Base-by-base conservation (phyloP, 208 protist genomes). In the Leishmania amazonensis region DNA sequence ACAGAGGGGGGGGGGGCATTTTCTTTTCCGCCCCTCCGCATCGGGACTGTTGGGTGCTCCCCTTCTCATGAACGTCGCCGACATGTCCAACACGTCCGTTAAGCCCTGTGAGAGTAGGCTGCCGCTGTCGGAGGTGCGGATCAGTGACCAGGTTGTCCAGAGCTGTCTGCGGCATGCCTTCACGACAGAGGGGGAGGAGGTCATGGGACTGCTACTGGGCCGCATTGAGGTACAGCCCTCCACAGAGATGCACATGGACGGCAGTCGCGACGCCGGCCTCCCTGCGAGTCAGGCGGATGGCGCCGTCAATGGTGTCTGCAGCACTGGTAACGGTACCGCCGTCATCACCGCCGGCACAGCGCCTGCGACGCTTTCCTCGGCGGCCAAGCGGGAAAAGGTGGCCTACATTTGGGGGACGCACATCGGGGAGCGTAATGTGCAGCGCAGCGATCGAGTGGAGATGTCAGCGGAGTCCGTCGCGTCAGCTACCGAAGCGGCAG, bases 171-270 rank as follows among this genome's bases (percentile, higher is more conserved):
- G 80, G 2, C 94, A 98, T 72, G 91, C 94, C 57, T 89, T 95
- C 62, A 89, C 86, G 11, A 96, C 90, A 2, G 91, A 96, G 58
- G 87, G 92, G 62, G 93, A 97, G 79, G 94, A 97, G 83, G 89
- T 98, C 35, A 94, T 96, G 87, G 91, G 95, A 11, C 64, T 97
- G 62, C 86, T 95, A 49, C 80, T 97, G 0, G 93, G 95, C 73
- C 80, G 86, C 57, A 58, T 95, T 21, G 87, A 86, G 47, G 40
- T 84, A 0, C 79, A 75, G n/a, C 19, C 47, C 68, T 51, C 19
- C 42, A 38, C 45, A 42, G 35, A 71, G 35, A 40, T 9, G 17
- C 65, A 19, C n/a, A 45, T 42, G 6, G 28, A 47, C 35, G 17
- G 11, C 31, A 71, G 13, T 28, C 28, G 31, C 60, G 65, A 71